Conservation (phyloP, 495 filamentous ascomycete species). For the Sordaria brevicollis region DNA sequence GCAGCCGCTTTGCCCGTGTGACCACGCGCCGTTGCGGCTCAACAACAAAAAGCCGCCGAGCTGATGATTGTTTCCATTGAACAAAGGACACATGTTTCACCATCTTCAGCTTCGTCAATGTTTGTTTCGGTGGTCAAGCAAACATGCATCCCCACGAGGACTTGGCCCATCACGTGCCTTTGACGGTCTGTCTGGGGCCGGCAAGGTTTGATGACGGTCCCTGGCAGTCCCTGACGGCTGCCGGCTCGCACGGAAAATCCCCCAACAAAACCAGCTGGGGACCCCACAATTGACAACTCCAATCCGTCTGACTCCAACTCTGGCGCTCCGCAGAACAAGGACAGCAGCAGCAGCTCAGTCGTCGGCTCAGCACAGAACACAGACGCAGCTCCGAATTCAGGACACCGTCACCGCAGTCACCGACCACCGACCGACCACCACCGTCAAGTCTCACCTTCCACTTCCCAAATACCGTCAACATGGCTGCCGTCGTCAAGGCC, state of each 20-base stretch:
- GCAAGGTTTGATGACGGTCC: neutral
- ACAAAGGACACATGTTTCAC: neutral
- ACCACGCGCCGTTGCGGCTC: neutral
- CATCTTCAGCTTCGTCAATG: neutral
- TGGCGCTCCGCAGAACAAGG: neutral
- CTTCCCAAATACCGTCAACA: constrained; percentile 28
- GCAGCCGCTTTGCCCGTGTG: neutral
- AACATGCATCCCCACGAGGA: neutral
- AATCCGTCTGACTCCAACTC: neutral
- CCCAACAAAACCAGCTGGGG: neutral
- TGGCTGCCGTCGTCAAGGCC: constrained; percentile 81
- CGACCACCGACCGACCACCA: neutral
- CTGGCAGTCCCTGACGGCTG: neutral
- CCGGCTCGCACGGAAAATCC: neutral
- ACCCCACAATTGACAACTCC: neutral
- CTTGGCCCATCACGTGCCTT: neutral
- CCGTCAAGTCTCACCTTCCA: neutral
- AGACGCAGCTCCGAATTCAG: neutral
- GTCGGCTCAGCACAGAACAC: too few relatives aligned
- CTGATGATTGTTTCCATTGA: neutral
- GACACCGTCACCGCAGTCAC: neutral
- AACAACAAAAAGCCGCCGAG: neutral
- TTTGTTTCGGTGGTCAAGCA: neutral
- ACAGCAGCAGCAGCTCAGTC: too few relatives aligned
- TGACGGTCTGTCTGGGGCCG: neutral